Evolutionary conservation across 495 filamentous ascomycete species (phyloP).

Genomic region (Wilcoxina mikolae): DNA sequence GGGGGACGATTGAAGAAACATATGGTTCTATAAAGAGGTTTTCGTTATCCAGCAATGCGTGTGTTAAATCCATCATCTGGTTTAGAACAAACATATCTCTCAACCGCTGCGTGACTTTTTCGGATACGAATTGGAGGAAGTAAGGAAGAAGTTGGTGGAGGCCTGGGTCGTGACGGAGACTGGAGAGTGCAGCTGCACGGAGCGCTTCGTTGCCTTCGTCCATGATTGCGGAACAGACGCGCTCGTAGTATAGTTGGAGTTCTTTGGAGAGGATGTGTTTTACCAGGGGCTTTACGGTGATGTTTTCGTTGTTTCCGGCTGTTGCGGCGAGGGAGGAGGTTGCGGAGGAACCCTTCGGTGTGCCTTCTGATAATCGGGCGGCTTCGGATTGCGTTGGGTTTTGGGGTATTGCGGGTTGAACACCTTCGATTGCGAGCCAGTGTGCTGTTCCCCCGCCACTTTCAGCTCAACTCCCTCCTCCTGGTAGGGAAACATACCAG

Average conservation of each 20-base stretch:
- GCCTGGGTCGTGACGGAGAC: constrained; percentile 70
- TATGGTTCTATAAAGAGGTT: constrained; percentile 81
- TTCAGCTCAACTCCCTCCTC: background rate
- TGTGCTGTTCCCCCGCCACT: constrained; percentile 46
- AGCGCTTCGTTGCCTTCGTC: constrained; percentile 67
- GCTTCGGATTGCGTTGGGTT: constrained; percentile 76
- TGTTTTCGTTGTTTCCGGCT: constrained; percentile 45
- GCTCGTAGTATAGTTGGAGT: constrained; percentile 92
- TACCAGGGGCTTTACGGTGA: constrained; percentile 71
- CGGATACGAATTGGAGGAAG: constrained; percentile 83
- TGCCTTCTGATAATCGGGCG: constrained; percentile 58
- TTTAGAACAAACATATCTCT: constrained; percentile 73
- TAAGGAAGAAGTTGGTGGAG: constrained; percentile 91
- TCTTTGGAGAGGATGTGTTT: constrained; percentile 94
- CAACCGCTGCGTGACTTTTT: constrained; percentile 83
- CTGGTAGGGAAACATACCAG: constrained; percentile 41
- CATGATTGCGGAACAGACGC: constrained; percentile 68
- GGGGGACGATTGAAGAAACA: constrained; percentile 69
- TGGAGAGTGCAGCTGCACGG: constrained; percentile 69
- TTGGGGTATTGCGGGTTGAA: constrained; percentile 87
- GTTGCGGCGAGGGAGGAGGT: constrained; percentile 69
- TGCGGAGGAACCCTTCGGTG: constrained; percentile 75
- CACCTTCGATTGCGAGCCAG: constrained; percentile 91
- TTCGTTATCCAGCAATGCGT: constrained; percentile 67
- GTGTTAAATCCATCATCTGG: constrained; percentile 78